Evolutionary conservation across 441 rosid species (phyloP), one percentile per base, ranked within the genome.

Genomic region (Erodium moschatum): DNA sequence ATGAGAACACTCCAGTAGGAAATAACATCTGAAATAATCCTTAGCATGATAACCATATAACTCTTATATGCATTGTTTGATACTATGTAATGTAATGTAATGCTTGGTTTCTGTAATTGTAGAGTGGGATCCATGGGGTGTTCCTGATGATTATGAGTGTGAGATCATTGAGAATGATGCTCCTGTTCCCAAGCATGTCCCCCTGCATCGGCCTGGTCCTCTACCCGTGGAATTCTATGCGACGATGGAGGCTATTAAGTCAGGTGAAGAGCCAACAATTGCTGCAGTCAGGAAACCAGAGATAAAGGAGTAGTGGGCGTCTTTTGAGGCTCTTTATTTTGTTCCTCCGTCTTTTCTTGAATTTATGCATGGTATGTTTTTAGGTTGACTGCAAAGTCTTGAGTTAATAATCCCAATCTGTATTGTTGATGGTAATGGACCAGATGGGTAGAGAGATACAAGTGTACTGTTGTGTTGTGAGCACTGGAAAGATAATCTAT

Each of bases 191-290:
- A 88, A 88, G 84, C 98, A 88, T 69, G 88, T 92, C 67, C 96
- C 98, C 65, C 80, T 73, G 70, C 98, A 92, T 75, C 88, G 91
- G 70, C 96, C 97, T 15, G 93, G 92, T 69, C 96, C 98, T 69
- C 87, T 90, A 33, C 97, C 93, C 0, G 87, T 76, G 78, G 92
- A 92, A 74, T 92, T 90, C 77, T 87, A 90, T 85, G 81, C 76
- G 79, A 86, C 96, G 9, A 76, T 88, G 7, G 86, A 87, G 77
- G 84, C 89, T 70, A 70, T 81, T 74, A 74, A 75, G 8, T 20
- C 82, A 13, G 67, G 79, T 66, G 85, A 79, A 15, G 78, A 74
- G 56, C 85, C 88, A 11, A 76, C 85, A 71, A 82, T 79, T 52
- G 20, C 60, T 67, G 68, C 80, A 71, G 73, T 91, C 16, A 67